Evolutionary conservation across 352 stramenopile species (phyloP), one percentile per base, ranked within the genome.

Genomic region (Globisporangium okanoganense): DNA sequence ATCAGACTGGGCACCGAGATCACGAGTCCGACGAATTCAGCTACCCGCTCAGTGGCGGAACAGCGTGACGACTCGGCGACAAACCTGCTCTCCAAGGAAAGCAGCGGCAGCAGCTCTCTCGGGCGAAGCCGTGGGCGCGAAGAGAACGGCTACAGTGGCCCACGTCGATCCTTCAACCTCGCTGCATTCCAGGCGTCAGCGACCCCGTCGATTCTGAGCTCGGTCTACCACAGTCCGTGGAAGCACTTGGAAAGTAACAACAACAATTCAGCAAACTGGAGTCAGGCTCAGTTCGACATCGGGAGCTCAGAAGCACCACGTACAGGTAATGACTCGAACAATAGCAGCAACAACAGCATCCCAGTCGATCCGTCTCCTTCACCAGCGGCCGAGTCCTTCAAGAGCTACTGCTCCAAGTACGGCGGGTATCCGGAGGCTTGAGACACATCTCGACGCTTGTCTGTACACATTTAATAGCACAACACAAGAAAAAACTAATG

Each of bases 401-500:
- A 84, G 61, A 79, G 75, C 56, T 92, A 92, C 47, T 94, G 85
- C 78, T 94, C 85, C 24, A 94, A 92, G 63, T 94, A 94, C 53
- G 85, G 85, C 43, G 85, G 85, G 16, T 94, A 94, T 38, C 78
- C 83, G 56, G 82, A 91, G 16, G 56, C 65, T 12, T 86, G 55
- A 62, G 20, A 14, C n/a, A 36, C 13, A 2, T n/a, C 18, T 20
- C 8, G 7, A 24, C 20, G 18, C 12, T 13, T 40, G 27, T 31
- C 27, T 54, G 48, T 36, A 9, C 12, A 43, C 12, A 29, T n/a
- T n/a, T n/a, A n/a, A n/a, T n/a, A n/a, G n/a, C n/a, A n/a, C n/a
- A 27, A 61, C 9, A 43, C 18, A 31, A 40, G 14, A 41, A 29
- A 45, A 53, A 13, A 54, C 31, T 43, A 18, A 54, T 51, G 27